phyloP scores from a whole-genome alignment of 805 yeast genomes.

The Myxozyma melibiosi region DNA sequence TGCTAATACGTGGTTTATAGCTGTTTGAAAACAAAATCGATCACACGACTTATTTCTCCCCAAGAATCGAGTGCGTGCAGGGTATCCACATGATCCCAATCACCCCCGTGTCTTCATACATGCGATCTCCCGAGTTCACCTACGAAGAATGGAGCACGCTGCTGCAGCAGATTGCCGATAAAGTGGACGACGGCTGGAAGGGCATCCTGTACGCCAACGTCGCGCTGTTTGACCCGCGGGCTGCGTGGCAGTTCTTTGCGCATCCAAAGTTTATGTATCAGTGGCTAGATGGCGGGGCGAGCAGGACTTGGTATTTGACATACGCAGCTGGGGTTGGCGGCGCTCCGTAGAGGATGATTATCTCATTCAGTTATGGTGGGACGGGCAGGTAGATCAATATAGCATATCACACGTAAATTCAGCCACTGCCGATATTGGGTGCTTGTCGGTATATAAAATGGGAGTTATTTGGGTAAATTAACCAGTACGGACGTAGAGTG shows the following conservation, averaged over 20 bases:
- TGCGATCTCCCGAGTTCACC: constrained; percentile 56
- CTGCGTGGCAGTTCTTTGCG: constrained; percentile 65
- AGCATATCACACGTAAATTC: no score
- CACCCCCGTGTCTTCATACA: constrained; percentile 61
- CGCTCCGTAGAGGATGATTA: background rate
- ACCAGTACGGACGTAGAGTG: no score
- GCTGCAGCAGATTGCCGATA: constrained; percentile 46
- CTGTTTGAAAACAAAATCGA: constrained; percentile 71
- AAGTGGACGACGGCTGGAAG: constrained; percentile 61
- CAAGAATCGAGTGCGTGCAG: constrained; percentile 62
- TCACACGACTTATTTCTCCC: constrained; percentile 73
- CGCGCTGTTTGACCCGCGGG: constrained; percentile 70
- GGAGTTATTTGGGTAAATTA: no score
- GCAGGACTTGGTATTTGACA: constrained; percentile 82
- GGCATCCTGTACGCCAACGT: constrained; percentile 70
- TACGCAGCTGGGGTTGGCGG: constrained; percentile 41
- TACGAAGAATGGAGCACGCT: constrained; percentile 60
- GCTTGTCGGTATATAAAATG: no score
- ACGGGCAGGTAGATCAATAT: no score
- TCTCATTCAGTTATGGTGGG: background rate
- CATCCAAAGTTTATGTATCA: constrained; percentile 52
- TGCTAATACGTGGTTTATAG: constrained; percentile 3
- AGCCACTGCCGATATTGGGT: no score
- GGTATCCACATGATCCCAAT: constrained; percentile 80
- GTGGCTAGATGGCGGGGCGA: constrained; percentile 80